phyloP scores from a whole-genome alignment of 2,329 filamentous ascomycete genomes.

The Aspergillus neoniger region DNA sequence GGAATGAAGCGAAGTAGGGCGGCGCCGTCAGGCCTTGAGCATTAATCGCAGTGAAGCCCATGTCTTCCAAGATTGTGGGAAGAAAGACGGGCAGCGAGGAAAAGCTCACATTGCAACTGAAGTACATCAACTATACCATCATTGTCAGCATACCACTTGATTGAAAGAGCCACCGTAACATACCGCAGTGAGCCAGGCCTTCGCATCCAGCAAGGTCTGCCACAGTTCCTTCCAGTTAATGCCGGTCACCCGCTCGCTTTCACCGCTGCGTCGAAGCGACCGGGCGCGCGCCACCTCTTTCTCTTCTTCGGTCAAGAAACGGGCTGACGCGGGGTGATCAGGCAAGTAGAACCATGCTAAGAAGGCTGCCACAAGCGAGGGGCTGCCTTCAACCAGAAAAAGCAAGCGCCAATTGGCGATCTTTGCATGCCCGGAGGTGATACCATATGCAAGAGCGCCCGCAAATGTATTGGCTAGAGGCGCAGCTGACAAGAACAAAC shows the following conservation, averaged over 20 bases:
- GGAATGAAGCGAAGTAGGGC: constrained; percentile 68
- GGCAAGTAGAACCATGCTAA: constrained; percentile 59
- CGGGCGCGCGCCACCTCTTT: constrained; percentile 58
- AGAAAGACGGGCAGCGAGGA: constrained; percentile 66
- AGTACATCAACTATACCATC: constrained; percentile 54
- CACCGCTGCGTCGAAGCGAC: constrained; percentile 56
- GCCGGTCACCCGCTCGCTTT: constrained; percentile 42
- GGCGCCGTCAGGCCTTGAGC: constrained; percentile 73
- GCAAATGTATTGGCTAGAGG: constrained; percentile 80
- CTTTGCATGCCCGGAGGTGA: constrained; percentile 59
- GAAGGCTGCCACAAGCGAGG: constrained; percentile 57
- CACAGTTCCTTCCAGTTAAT: constrained; percentile 53
- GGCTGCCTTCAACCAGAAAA: constrained; percentile 66
- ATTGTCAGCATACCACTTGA: background rate
- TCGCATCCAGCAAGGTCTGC: constrained; percentile 46
- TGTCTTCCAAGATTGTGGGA: constrained; percentile 62
- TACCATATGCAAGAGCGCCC: constrained; percentile 65
- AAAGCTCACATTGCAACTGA: constrained; percentile 65
- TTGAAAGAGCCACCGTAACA: constrained; percentile 14
- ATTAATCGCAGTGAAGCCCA: constrained; percentile 68
- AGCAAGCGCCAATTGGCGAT: constrained; percentile 66
- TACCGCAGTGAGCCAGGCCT: constrained; percentile 53
- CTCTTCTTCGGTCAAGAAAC: constrained; percentile 60
- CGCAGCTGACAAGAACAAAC: constrained; percentile 57
- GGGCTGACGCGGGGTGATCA: constrained; percentile 54